Evolutionary conservation across 1,284 basidiomycete genomes (phyloP).

Genomic region (Papiliotrema terrestris): DNA sequence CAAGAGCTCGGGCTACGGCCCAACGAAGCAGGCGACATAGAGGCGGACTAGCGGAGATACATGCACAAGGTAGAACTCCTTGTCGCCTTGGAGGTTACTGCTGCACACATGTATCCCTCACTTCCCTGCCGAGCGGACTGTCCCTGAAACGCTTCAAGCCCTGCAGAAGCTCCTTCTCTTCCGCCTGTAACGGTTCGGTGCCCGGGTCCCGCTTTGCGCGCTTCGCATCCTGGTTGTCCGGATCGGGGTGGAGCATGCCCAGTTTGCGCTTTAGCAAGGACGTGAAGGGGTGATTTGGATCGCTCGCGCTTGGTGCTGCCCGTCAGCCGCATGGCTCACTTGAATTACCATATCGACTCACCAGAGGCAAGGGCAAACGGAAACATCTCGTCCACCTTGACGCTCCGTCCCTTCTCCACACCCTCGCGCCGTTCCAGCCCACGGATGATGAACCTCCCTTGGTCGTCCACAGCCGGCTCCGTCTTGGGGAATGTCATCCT

Average conservation of each 20-base stretch:
- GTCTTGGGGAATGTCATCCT: constrained; percentile 43
- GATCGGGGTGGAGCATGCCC: constrained; percentile 20
- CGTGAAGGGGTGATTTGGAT: constrained; percentile 29
- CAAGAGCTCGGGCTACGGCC: constrained; percentile 46
- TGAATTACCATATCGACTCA: constrained; percentile 1
- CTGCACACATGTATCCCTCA: constrained; percentile 38
- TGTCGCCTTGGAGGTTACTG: constrained; percentile 16
- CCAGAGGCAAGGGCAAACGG: constrained; percentile 34
- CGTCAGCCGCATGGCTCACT: background rate
- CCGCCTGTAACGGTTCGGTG: constrained; percentile 12
- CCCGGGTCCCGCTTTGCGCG: background rate
- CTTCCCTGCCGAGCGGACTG: constrained; percentile 33
- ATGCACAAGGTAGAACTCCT: background rate
- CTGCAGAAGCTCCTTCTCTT: constrained; percentile 37
- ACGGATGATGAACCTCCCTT: constrained; percentile 37
- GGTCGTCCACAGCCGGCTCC: constrained; percentile 32
- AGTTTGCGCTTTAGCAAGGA: constrained; percentile 33
- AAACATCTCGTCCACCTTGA: constrained; percentile 34
- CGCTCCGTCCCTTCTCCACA: constrained; percentile 22
- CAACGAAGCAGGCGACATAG: constrained; percentile 10
- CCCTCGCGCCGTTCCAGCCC: constrained; percentile 38
- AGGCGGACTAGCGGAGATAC: background rate
- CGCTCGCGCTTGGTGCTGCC: constrained; percentile 19
- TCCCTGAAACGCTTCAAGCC: constrained; percentile 35
- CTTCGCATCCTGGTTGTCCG: background rate